Conservation (phyloP, 1,284 basidiomycete genomes). For the Athelia sp. region DNA sequence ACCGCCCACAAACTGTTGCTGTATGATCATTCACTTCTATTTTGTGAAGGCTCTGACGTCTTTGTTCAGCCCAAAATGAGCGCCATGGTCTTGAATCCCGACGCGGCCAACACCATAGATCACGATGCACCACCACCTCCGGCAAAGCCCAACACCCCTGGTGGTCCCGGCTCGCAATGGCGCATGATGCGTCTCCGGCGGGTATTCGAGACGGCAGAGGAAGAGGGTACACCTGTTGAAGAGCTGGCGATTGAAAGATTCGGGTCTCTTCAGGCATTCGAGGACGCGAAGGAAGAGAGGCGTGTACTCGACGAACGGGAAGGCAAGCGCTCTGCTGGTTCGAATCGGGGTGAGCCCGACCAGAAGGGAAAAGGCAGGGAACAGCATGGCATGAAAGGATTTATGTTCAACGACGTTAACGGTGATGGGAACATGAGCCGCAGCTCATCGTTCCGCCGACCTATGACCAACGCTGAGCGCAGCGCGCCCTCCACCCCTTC, state of each 20-base stretch:
- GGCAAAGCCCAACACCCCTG: constrained; percentile 59
- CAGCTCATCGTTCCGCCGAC: constrained; percentile 76
- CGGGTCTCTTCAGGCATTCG: constrained; percentile 78
- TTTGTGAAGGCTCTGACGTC: background rate
- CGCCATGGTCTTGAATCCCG: constrained; percentile 77
- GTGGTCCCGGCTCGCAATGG: constrained; percentile 93
- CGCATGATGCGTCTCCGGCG: constrained; percentile 95
- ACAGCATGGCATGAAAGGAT: constrained; percentile 44
- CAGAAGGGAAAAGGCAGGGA: constrained; percentile 29
- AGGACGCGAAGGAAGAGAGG: constrained; percentile 85
- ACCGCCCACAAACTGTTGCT: background rate
- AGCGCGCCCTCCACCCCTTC: constrained; percentile 58
- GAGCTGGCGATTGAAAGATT: constrained; percentile 89
- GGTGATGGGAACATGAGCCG: constrained; percentile 66
- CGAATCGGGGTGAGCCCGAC: constrained; percentile 32
- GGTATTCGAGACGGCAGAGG: constrained; percentile 86
- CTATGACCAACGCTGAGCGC: constrained; percentile 50
- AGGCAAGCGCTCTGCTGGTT: constrained; percentile 40
- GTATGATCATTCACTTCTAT: background rate
- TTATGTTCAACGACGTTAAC: constrained; percentile 66
- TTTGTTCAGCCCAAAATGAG: constrained; percentile 51
- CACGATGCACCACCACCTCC: constrained; percentile 48
- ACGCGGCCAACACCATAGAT: constrained; percentile 45
- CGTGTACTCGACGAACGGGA: constrained; percentile 81
- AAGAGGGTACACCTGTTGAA: constrained; percentile 72